A percentile compares a stretch with the other conserved stretches of the same genome.
Evolutionary conservation across 2,329 filamentous ascomycete species (phyloP).

Genomic region (Exutisphaerella laricina): DNA sequence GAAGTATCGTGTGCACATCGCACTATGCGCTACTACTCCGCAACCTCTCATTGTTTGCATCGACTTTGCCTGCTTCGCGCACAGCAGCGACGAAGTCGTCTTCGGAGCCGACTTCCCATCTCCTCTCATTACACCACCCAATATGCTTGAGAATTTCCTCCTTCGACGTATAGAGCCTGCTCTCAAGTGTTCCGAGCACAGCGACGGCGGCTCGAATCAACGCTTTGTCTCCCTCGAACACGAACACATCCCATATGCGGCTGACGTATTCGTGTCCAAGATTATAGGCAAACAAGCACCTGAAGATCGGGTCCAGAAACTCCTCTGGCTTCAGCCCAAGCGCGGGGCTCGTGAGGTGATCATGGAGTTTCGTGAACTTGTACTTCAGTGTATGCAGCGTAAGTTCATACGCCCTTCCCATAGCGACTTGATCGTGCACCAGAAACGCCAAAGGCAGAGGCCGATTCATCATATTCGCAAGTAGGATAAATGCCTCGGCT

Average conservation of each 20-base stretch:
- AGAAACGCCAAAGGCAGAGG: conserved; percentile 70
- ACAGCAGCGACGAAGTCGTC: conserved; percentile 38
- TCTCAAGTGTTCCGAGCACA: conserved; percentile 51
- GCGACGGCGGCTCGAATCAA: conserved; percentile 67
- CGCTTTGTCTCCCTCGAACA: conserved; percentile 72
- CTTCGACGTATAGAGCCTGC: conserved; percentile 42
- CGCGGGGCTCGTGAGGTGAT: conserved; percentile 51
- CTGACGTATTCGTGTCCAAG: conserved; percentile 47
- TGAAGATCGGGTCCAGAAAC: conserved; percentile 30
- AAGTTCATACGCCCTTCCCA: conserved; percentile 62
- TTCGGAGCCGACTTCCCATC: conserved; percentile 34
- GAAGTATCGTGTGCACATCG: background rate
- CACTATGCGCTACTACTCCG: background rate
- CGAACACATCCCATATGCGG: conserved; percentile 74
- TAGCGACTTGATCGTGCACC: conserved; percentile 62
- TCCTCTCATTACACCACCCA: conserved; percentile 36
- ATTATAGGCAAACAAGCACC: conserved; percentile 32
- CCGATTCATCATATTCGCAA: conserved; percentile 74
- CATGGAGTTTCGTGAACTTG: conserved; percentile 59
- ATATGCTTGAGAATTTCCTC: conserved; percentile 42
- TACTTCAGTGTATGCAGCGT: conserved; percentile 60
- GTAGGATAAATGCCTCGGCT: conserved; percentile 60
- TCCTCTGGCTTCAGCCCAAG: conserved; percentile 35
- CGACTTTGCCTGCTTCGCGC: conserved; percentile 35
- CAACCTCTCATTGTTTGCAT: conserved; percentile 10